Conservation (phyloP, 768 basidiomycete genomes). For the Boletus huronensis region DNA sequence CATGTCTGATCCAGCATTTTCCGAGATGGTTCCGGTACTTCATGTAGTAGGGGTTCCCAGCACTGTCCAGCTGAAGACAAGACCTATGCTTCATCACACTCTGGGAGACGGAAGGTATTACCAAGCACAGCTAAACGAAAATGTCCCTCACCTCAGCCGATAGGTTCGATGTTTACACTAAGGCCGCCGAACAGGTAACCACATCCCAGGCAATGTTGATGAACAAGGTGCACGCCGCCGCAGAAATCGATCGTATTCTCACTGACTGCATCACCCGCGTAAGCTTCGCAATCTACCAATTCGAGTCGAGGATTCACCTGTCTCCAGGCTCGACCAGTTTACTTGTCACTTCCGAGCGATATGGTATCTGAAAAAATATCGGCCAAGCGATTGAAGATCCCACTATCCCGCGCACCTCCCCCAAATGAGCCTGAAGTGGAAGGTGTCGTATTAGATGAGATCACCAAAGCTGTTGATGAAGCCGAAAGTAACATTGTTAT, state of each 20-base stretch:
- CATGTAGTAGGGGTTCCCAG: constrained; percentile 85
- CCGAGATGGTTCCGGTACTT: constrained; percentile 87
- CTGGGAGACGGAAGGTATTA: constrained; percentile 73
- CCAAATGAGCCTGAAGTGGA: constrained; percentile 58
- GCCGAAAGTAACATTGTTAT: constrained; percentile 64
- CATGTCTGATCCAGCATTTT: constrained; percentile 48
- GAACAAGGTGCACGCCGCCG: constrained; percentile 50
- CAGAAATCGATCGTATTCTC: constrained; percentile 77
- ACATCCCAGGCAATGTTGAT: constrained; percentile 60
- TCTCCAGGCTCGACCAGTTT: constrained; percentile 75
- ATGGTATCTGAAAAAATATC: constrained; percentile 69
- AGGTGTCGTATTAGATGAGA: constrained; percentile 69
- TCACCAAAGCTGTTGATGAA: constrained; percentile 57
- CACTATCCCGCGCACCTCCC: constrained; percentile 48
- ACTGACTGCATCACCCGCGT: constrained; percentile 61
- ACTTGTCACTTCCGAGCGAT: constrained; percentile 84
- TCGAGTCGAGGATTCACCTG: neutral
- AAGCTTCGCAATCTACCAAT: constrained; percentile 6
- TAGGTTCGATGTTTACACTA: constrained; percentile 77
- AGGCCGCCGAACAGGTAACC: constrained; percentile 74
- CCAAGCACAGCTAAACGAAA: neutral
- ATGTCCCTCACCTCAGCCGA: neutral
- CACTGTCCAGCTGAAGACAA: constrained; percentile 64
- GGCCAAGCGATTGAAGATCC: constrained; percentile 55
- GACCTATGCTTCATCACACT: constrained; percentile 83